These are phyloP conservation scores for Pythium sukuiense DNA, from an alignment of 352 stramenopile genomes.

Conservation along the genomic window DNA sequence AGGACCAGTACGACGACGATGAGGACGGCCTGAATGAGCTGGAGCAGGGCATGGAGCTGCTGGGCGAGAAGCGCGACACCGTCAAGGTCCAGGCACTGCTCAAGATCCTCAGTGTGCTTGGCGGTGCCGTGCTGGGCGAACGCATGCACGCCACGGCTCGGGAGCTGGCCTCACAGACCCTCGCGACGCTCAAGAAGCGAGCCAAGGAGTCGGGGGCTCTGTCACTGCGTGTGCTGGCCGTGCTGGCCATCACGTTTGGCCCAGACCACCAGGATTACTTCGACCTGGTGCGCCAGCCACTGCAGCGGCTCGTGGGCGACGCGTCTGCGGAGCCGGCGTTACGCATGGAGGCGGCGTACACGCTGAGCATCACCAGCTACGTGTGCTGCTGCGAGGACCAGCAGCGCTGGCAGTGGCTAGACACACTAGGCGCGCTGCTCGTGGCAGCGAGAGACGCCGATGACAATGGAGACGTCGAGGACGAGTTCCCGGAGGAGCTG, in stretches of 20 bases:
- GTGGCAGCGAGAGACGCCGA: constrained; percentile 47
- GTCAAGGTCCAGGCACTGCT: constrained; percentile 57
- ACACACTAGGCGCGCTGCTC: constrained; percentile 47
- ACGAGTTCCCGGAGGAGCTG: constrained; percentile 42
- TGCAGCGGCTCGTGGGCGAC: constrained; percentile 52
- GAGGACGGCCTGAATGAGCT: constrained; percentile 35
- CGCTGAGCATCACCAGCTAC: constrained; percentile 57
- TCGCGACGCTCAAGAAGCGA: constrained; percentile 61
- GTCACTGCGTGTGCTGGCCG: constrained; percentile 43
- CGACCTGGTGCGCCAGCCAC: constrained; percentile 39
- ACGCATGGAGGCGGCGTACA: constrained; percentile 53
- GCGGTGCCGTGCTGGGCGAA: constrained; percentile 40
- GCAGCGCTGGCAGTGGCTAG: constrained; percentile 57
- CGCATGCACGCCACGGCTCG: constrained; percentile 40
- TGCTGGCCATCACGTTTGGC: constrained; percentile 59
- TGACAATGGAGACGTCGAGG: constrained; percentile 45
- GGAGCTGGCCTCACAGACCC: constrained; percentile 39
- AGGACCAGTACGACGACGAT: constrained; percentile 33
- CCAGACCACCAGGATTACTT: constrained; percentile 55
- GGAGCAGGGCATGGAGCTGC: constrained; percentile 52
- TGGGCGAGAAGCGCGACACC: constrained; percentile 63
- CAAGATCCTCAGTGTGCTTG: constrained; percentile 51
- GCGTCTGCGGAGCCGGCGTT: constrained; percentile 35
- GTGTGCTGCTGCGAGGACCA: constrained; percentile 63
- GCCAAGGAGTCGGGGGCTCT: constrained; percentile 50